Percentiles rank a stretch among this genome's conserved stretches.
These are phyloP conservation scores for Mycena olivaceomarginata DNA, from an alignment of 768 basidiomycete genomes.

Conservation along the genomic window DNA sequence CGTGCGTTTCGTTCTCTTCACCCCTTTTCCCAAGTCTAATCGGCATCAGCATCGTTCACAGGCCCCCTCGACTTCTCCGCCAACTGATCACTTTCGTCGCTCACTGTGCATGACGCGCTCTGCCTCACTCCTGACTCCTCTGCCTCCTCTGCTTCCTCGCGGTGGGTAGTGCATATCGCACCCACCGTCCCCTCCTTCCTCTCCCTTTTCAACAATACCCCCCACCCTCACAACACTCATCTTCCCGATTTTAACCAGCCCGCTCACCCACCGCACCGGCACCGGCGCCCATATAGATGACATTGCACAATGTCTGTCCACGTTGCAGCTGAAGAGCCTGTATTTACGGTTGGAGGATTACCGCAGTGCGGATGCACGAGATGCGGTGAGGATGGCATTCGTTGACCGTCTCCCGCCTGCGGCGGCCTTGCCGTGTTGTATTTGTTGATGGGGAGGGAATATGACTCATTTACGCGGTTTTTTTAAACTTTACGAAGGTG, in stretches of 20 bases:
- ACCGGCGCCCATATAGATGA: background rate
- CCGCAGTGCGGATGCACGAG: background rate
- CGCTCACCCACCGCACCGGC: conserved; percentile 1
- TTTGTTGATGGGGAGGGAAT: conserved; percentile 11
- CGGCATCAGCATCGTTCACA: conserved; percentile 12
- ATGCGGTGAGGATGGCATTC: conserved; percentile 12
- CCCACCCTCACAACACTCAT: conserved; percentile 18
- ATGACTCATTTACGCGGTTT: conserved; percentile 1
- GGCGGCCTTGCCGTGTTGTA: conserved; percentile 9
- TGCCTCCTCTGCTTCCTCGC: too few relatives aligned
- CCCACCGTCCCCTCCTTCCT: conserved; percentile 4
- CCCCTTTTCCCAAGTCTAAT: conserved; percentile 8
- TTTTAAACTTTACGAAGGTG: background rate
- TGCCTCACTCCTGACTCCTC: conserved; percentile 11
- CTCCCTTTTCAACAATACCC: conserved; percentile 16
- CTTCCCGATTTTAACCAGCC: conserved; percentile 8
- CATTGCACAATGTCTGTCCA: background rate
- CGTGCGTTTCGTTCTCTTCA: conserved; percentile 4
- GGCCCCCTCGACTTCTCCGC: conserved; percentile 10
- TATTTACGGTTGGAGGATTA: background rate
- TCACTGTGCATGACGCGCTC: background rate
- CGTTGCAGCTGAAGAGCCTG: conserved; percentile 17
- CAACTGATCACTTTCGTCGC: too few relatives aligned
- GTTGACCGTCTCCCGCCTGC: conserved; percentile 19
- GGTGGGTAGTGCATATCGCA: conserved; percentile 11